These are phyloP conservation scores for Agaricus bisporus DNA, from an alignment of 768 basidiomycete genomes.

Conservation along the genomic window DNA sequence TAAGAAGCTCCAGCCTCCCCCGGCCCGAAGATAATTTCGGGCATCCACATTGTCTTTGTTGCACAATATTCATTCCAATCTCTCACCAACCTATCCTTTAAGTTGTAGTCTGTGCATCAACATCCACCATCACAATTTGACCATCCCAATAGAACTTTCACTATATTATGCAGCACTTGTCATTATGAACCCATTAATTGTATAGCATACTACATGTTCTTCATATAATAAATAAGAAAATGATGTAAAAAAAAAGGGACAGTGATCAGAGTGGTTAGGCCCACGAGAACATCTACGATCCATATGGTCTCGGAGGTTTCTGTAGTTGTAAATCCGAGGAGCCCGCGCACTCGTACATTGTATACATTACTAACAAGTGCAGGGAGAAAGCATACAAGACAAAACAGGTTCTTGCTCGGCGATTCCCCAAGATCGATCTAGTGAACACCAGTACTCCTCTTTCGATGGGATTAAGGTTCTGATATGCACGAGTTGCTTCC, in stretches of 20 bases:
- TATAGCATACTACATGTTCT: conserved; percentile 12
- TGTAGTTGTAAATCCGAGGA: conserved; percentile 43
- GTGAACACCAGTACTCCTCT: conserved; percentile 83
- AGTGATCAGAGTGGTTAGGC: background rate
- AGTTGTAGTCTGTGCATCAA: background rate
- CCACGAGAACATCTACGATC: conserved; percentile 13
- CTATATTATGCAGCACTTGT: background rate
- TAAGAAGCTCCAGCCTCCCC: conserved; percentile 23
- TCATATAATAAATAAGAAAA: conserved; percentile 8
- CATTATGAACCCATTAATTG: conserved; percentile 9
- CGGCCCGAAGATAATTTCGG: conserved; percentile 10
- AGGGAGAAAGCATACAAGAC: conserved; percentile 79
- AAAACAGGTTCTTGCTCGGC: conserved; percentile 84
- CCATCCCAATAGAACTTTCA: background rate
- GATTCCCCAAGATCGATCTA: conserved; percentile 80
- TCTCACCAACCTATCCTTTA: too few species aligned
- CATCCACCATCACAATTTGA: background rate
- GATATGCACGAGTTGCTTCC: conserved; percentile 94
- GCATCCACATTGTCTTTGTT: background rate
- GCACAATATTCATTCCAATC: background rate
- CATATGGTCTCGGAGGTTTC: conserved; percentile 45
- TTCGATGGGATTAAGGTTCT: conserved; percentile 88
- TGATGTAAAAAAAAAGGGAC: background rate
- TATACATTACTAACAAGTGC: conserved; percentile 78
- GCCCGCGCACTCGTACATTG: conserved; percentile 66